Evolutionary conservation across 768 basidiomycete genomes (phyloP).

Genomic region (Kwoniella pini): DNA sequence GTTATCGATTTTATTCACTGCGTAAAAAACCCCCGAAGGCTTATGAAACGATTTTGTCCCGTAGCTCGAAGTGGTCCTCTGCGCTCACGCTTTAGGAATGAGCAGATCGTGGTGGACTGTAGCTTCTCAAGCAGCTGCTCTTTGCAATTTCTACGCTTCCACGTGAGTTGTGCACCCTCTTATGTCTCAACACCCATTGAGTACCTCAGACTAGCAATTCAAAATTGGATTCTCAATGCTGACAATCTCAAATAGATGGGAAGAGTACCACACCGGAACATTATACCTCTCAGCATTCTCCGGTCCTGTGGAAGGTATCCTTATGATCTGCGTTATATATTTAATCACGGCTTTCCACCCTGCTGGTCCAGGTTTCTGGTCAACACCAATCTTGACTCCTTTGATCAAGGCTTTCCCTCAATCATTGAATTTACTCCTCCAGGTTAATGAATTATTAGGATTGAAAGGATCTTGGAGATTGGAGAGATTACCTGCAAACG

Average conservation of each 20-base stretch:
- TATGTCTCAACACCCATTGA: too few species aligned
- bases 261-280: constrained; percentile 62
- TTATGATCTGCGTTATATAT: constrained; percentile 78
- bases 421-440: constrained; percentile 10
- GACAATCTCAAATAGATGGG: constrained; percentile 58
- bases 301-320: constrained; percentile 93
- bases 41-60: background rate
- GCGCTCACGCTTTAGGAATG: constrained; percentile 80
- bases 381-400: constrained; percentile 31
- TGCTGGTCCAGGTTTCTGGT: constrained; percentile 57
- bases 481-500: constrained; percentile 71
- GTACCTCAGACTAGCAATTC: too few species aligned
- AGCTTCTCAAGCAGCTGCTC: constrained; percentile 72
- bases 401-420: constrained; percentile 22
- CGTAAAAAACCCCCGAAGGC: constrained; percentile 2
- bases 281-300: constrained; percentile 90
- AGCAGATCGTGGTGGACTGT: constrained; percentile 98
- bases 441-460: constrained; percentile 29
- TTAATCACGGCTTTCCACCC: constrained; percentile 69
- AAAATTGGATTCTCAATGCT: too few species aligned
- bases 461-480: constrained; percentile 34
- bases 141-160: constrained; percentile 77
- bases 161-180: constrained; percentile 55
- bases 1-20: background rate
- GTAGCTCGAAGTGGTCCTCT: constrained; percentile 83